Evolutionary conservation across 192 early-diverging fungal species (phyloP).

Genomic region (Podila epigama): DNA sequence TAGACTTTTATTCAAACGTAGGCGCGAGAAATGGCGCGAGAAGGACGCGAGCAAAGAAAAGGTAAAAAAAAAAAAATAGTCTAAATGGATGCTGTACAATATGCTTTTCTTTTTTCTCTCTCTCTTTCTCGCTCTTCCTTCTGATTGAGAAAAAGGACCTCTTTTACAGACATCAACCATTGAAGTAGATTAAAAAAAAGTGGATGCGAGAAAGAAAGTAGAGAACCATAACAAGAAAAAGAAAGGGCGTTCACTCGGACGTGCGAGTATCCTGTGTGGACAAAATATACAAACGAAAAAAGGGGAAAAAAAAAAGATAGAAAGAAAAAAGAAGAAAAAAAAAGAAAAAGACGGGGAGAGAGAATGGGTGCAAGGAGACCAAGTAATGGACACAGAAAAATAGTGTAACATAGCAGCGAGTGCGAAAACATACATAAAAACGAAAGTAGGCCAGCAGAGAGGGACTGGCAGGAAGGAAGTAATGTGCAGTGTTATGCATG

Average conservation of each 20-base stretch:
- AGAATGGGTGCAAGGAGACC: no score
- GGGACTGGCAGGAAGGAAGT: not conserved
- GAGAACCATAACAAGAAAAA: no score
- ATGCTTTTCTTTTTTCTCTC: no score
- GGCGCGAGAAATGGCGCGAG: not conserved
- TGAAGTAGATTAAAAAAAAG: no score
- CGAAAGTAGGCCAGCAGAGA: not conserved
- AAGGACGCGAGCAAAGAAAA: not conserved
- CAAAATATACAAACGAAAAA: not conserved
- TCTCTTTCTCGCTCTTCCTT: no score
- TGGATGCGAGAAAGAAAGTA: no score
- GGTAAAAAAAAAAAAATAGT: not conserved
- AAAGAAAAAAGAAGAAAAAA: not conserved
- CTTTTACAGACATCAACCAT: no score
- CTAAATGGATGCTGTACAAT: constrained; percentile 3
- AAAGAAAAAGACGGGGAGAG: no score
- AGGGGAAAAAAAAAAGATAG: not conserved
- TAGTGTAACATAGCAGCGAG: not conserved
- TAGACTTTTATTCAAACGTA: no score
- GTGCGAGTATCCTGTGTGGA: not conserved
- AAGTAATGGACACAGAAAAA: not conserved
- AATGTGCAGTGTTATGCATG: no score
- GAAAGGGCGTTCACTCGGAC: not conserved
- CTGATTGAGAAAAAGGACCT: no score
- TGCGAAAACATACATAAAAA: not conserved